Conservation (phyloP, 2,329 filamentous ascomycete genomes). For the Lithohypha guttulata region DNA sequence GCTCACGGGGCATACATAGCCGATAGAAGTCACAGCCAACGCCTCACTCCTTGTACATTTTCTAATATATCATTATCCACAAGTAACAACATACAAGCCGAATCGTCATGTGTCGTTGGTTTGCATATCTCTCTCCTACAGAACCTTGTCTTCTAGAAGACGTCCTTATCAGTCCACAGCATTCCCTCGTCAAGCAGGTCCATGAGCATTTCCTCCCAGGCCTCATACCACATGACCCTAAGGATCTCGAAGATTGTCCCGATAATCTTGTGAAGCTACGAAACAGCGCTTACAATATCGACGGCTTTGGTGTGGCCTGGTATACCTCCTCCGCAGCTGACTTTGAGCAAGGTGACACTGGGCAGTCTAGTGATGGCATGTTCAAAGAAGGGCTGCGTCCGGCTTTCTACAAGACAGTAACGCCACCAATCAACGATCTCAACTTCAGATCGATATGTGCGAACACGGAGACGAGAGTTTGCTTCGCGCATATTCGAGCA, state of each 20-base stretch:
- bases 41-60: too few species aligned
- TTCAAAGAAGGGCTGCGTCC: constrained; percentile 25
- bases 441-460: constrained; percentile 44
- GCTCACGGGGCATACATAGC: too few species aligned
- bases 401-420: constrained; percentile 42
- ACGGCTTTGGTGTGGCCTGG: constrained; percentile 46
- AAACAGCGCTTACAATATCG: constrained; percentile 45
- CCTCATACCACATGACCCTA: constrained; percentile 35
- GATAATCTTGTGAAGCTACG: constrained; percentile 32
- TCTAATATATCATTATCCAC: too few species aligned
- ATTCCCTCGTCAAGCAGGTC: constrained; percentile 37
- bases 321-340: constrained; percentile 38
- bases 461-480: constrained; percentile 41
- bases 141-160: constrained; percentile 47
- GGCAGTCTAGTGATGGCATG: constrained; percentile 3
- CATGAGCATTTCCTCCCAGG: constrained; percentile 45
- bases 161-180: constrained; percentile 39
- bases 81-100: too few species aligned
- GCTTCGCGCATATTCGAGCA: constrained; percentile 45
- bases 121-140: constrained; percentile 43
- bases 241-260: not conserved
- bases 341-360: constrained; percentile 22
- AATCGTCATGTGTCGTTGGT: constrained; percentile 42
- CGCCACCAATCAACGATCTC: constrained; percentile 42
- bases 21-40: too few species aligned